phyloP scores from a whole-genome alignment of 2,329 filamentous ascomycete species.

The Chrysosporium keratinophilum region DNA sequence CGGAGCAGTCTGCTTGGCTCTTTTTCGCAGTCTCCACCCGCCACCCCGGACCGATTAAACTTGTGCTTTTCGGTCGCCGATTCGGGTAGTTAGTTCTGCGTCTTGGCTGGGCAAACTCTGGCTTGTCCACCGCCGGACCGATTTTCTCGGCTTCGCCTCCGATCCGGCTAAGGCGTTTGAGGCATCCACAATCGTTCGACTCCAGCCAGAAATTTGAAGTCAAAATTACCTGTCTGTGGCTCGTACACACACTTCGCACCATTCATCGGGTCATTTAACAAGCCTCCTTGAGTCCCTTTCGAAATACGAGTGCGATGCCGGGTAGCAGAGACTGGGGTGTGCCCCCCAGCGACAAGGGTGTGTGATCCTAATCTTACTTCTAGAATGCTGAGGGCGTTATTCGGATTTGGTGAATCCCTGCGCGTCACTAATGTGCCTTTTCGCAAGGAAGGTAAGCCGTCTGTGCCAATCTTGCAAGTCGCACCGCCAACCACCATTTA shows the following conservation, averaged over 20 bases:
- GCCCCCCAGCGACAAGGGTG: neutral
- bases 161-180: neutral
- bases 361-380: neutral
- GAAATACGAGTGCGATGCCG: neutral
- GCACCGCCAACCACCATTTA: too few relatives aligned
- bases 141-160: neutral
- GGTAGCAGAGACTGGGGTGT: neutral
- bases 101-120: neutral
- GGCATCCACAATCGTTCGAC: too few relatives aligned
- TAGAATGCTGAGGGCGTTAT: neutral
- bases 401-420: neutral
- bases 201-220: too few relatives aligned
- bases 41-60: too few relatives aligned
- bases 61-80: too few relatives aligned
- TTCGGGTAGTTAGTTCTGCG: neutral
- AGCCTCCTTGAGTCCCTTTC: neutral
- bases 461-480: neutral
- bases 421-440: neutral
- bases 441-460: neutral
- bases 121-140: neutral
- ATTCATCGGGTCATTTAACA: too few relatives aligned
- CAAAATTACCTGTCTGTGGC: too few relatives aligned
- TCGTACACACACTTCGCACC: too few relatives aligned
- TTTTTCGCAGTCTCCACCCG: too few relatives aligned
- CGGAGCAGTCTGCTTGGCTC: too few relatives aligned